Percentiles rank a stretch among this genome's conserved stretches.
phyloP scores from a whole-genome alignment of 1,284 basidiomycete species.

The Dichomitus squalens region DNA sequence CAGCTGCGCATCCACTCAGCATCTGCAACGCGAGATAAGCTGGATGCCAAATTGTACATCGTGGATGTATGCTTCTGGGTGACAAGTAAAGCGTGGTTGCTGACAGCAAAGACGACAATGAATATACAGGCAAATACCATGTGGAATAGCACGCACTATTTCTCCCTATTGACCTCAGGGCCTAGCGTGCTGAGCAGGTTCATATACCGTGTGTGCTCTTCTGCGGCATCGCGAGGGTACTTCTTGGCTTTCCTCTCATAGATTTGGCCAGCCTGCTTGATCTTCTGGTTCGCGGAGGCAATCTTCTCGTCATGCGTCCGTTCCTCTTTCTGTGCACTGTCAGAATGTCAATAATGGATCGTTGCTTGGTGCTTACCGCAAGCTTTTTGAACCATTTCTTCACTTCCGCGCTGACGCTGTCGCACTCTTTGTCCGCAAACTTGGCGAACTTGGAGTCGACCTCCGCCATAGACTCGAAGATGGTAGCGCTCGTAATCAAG shows the following conservation, averaged over 20 bases:
- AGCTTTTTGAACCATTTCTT: constrained; percentile 86
- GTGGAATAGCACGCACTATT: constrained; percentile 53
- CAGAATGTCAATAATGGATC: background rate
- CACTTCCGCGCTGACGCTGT: constrained; percentile 62
- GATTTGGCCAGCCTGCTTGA: constrained; percentile 72
- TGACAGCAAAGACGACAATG: constrained; percentile 31
- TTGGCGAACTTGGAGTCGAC: constrained; percentile 75
- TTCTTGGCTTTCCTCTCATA: constrained; percentile 83
- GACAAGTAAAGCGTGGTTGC: constrained; percentile 66
- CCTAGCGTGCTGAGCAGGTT: constrained; percentile 72
- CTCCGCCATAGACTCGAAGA: constrained; percentile 71
- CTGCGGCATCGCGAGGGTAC: constrained; percentile 63
- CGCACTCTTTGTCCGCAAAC: constrained; percentile 73
- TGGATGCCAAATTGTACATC: constrained; percentile 62
- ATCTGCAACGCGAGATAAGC: constrained; percentile 69
- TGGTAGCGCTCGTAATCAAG: constrained; percentile 57
- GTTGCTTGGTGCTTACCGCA: constrained; percentile 45
- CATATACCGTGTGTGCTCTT: constrained; percentile 78
- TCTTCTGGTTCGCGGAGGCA: constrained; percentile 65
- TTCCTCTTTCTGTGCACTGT: constrained; percentile 67
- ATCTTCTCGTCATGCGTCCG: constrained; percentile 73
- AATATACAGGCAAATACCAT: constrained; percentile 1
- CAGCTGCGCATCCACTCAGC: constrained; percentile 76
- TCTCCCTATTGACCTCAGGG: constrained; percentile 76
- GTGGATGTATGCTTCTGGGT: constrained; percentile 62